Percentiles rank a stretch among this genome's conserved stretches.
Conservation (phyloP, 805 yeast species). For the Metschnikowia matae region DNA sequence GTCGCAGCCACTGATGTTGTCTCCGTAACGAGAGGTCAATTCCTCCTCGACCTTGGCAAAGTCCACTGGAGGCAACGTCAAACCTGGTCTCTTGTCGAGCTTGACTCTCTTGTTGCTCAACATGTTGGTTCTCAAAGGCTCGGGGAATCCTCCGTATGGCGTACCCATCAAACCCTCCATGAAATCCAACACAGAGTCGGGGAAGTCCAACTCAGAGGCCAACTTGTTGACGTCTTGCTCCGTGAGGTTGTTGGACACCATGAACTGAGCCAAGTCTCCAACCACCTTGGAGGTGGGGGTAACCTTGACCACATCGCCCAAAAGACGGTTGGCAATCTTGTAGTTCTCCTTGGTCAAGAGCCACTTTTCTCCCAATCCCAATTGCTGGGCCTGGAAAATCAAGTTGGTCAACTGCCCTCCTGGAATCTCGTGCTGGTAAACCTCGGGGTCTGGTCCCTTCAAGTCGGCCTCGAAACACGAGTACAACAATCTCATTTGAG, state of each 20-base stretch:
- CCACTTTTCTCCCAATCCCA: slow-evolving; percentile 97
- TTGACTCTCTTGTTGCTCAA: slow-evolving; percentile 90
- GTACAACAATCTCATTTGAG: slow-evolving; percentile 94
- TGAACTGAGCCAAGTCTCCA: slow-evolving; percentile 99
- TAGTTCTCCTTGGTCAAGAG: slow-evolving; percentile 91
- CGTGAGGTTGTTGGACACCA: slow-evolving; percentile 91
- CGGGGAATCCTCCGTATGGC: slow-evolving; percentile 99
- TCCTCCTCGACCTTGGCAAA: slow-evolving; percentile 68
- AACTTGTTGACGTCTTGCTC: slow-evolving; percentile 82
- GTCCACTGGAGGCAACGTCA: slow-evolving; percentile 81
- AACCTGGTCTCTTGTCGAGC: slow-evolving; percentile 87
- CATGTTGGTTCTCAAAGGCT: slow-evolving; percentile 90
- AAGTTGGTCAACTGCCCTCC: slow-evolving; percentile 99
- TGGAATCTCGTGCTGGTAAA: slow-evolving; percentile 96
- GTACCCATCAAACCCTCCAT: slow-evolving; percentile 99
- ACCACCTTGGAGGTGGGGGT: slow-evolving; percentile 99
- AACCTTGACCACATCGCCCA: slow-evolving; percentile 97
- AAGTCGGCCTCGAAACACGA: slow-evolving; percentile 97
- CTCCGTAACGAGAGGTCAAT: slow-evolving; percentile 71
- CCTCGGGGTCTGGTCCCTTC: slow-evolving; percentile 99
- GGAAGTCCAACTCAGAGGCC: slow-evolving; percentile 94
- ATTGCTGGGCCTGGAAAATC: slow-evolving; percentile 98
- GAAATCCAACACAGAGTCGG: slow-evolving; percentile 96
- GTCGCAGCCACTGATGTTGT: slow-evolving; percentile 71
- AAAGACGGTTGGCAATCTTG: slow-evolving; percentile 80